Conservation (phyloP, 2,329 filamentous ascomycete genomes). For the Talaromyces sp. region DNA sequence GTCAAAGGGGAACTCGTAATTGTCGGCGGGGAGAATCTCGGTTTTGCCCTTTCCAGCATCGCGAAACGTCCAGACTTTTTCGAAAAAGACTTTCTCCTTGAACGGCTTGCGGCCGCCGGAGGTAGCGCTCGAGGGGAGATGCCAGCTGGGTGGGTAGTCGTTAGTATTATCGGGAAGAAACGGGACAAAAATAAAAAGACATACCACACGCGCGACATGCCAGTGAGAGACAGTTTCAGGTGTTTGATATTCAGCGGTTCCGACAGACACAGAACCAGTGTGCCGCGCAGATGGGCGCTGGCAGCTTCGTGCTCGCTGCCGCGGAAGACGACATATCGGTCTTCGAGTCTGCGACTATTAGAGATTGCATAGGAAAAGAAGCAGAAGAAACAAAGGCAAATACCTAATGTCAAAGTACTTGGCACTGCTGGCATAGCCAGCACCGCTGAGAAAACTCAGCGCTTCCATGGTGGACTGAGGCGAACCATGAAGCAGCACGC, state of each 20-base stretch:
- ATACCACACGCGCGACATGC: conserved; percentile 63
- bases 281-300: conserved; percentile 67
- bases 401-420: conserved; percentile 47
- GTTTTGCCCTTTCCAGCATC: conserved; percentile 43
- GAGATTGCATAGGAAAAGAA: too few relatives aligned
- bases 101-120: conserved; percentile 31
- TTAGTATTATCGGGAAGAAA: background rate
- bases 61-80: conserved; percentile 67
- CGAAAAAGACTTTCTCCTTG: conserved; percentile 51
- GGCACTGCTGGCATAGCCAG: conserved; percentile 38
- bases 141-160: conserved; percentile 21
- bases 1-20: conserved; percentile 81
- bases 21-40: conserved; percentile 61
- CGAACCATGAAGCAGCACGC: background rate
- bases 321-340: conserved; percentile 72
- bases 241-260: conserved; percentile 66
- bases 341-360: conserved; percentile 56
- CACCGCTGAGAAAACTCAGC: conserved; percentile 40
- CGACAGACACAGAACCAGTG: conserved; percentile 66
- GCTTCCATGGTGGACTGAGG: conserved; percentile 28
- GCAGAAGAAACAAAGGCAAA: conserved; percentile 12
- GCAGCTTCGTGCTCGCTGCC: conserved; percentile 69
- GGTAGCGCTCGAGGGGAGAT: conserved; percentile 31
- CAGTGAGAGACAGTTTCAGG: conserved; percentile 64
- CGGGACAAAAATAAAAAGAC: conserved; percentile 23